A percentile compares a stretch with the other conserved stretches of the same genome.
These are phyloP conservation scores for Mycena sanguinolenta DNA, from an alignment of 768 basidiomycete species.

Conservation along the genomic window DNA sequence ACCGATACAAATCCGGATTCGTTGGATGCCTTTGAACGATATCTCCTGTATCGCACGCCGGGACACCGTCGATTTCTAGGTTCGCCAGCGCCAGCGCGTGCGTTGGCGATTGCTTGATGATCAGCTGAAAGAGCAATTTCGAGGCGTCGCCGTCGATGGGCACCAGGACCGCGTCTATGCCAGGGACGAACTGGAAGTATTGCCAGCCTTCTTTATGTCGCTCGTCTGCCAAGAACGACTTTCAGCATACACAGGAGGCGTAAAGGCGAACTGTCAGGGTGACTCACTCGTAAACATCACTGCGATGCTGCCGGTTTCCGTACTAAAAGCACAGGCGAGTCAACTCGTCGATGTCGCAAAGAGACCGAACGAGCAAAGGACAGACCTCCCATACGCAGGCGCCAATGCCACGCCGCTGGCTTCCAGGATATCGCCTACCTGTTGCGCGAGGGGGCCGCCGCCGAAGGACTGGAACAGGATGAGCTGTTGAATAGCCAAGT, in stretches of 20 bases:
- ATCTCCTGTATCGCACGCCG: constrained; percentile 12
- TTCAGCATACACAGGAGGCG: background rate
- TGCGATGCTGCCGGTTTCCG: background rate
- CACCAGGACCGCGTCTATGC: background rate
- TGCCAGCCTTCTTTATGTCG: background rate
- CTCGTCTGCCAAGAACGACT: background rate
- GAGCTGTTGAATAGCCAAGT: no score
- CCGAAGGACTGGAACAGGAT: background rate
- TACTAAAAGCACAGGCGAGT: background rate
- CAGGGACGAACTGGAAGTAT: constrained; percentile 3
- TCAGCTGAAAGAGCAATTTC: constrained; percentile 15
- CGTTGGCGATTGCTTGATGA: constrained; percentile 9
- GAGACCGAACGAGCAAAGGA: background rate
- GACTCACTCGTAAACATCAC: background rate
- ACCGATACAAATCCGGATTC: constrained; percentile 3
- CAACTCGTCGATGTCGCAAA: background rate
- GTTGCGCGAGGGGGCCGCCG: constrained; percentile 10
- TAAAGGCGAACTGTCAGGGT: background rate
- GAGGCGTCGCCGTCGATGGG: constrained; percentile 17
- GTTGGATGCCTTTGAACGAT: constrained; percentile 17
- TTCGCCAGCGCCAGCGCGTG: constrained; percentile 2
- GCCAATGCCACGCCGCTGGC: background rate
- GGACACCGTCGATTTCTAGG: constrained; percentile 16
- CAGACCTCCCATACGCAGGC: background rate
- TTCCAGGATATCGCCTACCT: background rate